Conservation (phyloP, 1,139 yeast species). For the Tardiomyces digboiensis region DNA sequence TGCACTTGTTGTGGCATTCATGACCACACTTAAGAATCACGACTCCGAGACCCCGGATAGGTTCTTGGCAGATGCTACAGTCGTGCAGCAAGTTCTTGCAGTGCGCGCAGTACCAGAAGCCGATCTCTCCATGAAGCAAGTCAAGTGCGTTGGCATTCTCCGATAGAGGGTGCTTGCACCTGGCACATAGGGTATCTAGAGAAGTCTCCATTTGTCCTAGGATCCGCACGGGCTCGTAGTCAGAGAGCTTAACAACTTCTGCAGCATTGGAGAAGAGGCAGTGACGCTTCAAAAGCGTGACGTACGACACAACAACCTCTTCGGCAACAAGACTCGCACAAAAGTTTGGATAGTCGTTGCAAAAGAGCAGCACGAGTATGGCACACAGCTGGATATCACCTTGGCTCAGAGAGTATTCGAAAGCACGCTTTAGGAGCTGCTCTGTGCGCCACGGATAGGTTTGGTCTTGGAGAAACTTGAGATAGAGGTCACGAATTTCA, state of each 20-base stretch:
- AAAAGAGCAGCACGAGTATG: conserved; percentile 49
- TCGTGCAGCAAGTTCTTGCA: conserved; percentile 53
- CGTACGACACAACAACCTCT: conserved; percentile 51
- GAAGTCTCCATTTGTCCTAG: conserved; percentile 45
- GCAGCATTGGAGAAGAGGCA: conserved; percentile 51
- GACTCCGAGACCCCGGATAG: conserved; percentile 64
- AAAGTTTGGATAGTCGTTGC: conserved; percentile 30
- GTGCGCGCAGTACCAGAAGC: conserved; percentile 79
- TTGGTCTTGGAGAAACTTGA: conserved; percentile 21
- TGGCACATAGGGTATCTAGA: conserved; percentile 56
- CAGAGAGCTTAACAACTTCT: conserved; percentile 14
- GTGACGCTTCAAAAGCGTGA: conserved; percentile 45
- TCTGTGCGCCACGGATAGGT: conserved; percentile 41
- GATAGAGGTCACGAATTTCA: not conserved
- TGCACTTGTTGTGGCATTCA: conserved; percentile 75
- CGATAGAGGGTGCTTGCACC: conserved; percentile 52
- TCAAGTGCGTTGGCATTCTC: conserved; percentile 37
- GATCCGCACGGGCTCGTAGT: conserved; percentile 34
- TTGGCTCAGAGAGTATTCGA: conserved; percentile 46
- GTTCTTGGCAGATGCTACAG: conserved; percentile 76
- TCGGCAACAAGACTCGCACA: conserved; percentile 24
- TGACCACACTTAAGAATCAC: conserved; percentile 79
- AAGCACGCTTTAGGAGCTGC: conserved; percentile 35
- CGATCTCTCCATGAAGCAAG: conserved; percentile 27
- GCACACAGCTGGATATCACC: conserved; percentile 62